A percentile compares a stretch with the other conserved stretches of the same genome.
phyloP scores from a whole-genome alignment of 768 basidiomycete genomes.

The Tricholoma flavovirens region DNA sequence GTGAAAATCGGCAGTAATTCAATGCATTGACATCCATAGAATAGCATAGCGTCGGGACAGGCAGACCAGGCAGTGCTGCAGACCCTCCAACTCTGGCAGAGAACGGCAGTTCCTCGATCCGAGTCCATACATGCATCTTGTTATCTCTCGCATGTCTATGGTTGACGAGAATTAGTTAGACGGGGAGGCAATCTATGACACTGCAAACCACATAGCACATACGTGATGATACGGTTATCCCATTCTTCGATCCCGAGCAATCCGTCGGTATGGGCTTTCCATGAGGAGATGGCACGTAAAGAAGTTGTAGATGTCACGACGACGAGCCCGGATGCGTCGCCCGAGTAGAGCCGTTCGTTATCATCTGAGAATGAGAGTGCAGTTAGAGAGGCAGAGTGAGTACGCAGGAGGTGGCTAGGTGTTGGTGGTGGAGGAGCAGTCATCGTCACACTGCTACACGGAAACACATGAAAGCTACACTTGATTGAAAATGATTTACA shows the following conservation, averaged over 20 bases:
- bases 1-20: conserved; percentile 88
- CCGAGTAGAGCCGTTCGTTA: conserved; percentile 82
- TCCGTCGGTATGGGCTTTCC: conserved; percentile 76
- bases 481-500: too few relatives aligned
- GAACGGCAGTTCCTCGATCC: conserved; percentile 38
- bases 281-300: conserved; percentile 65
- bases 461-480: background rate
- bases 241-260: conserved; percentile 79
- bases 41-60: conserved; percentile 48
- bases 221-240: conserved; percentile 70
- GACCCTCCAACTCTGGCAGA: conserved; percentile 49
- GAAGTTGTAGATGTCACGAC: conserved; percentile 70
- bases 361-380: conserved; percentile 59
- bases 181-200: background rate
- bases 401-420: conserved; percentile 72
- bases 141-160: conserved; percentile 81
- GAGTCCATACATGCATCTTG: conserved; percentile 71
- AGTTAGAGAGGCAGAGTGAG: conserved; percentile 60
- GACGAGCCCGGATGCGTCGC: conserved; percentile 75
- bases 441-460: background rate
- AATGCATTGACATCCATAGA: conserved; percentile 89
- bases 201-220: conserved; percentile 24
- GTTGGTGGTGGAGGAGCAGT: conserved; percentile 23
- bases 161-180: background rate
- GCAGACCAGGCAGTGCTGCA: conserved; percentile 45